Evolutionary conservation across 768 basidiomycete species (phyloP).

Genomic region (Lactifluus piperatus): DNA sequence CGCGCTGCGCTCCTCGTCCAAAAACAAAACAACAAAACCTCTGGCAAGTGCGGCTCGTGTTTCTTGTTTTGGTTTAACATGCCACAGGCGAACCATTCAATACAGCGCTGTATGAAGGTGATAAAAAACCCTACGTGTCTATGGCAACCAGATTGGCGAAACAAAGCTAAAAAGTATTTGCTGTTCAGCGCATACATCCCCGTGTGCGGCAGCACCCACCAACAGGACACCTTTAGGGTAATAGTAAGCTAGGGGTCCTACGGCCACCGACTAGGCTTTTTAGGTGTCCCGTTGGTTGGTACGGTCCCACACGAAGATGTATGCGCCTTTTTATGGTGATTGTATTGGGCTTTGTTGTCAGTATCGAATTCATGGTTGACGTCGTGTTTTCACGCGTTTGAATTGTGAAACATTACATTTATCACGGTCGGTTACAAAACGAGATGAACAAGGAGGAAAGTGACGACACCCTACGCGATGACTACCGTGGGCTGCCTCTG

Average conservation of each 20-base stretch:
- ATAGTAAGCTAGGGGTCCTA: no score
- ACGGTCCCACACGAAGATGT: neutral
- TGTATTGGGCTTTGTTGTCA: neutral
- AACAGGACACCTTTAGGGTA: no score
- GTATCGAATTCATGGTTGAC: neutral
- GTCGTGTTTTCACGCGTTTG: neutral
- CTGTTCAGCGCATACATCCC: neutral
- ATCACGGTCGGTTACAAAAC: neutral
- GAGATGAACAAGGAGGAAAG: neutral
- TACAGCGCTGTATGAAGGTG: no score
- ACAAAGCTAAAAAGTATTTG: neutral
- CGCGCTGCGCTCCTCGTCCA: neutral
- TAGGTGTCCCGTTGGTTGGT: neutral
- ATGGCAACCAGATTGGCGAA: neutral
- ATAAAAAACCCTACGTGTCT: neutral
- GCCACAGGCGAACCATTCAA: neutral
- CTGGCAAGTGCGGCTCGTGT: neutral
- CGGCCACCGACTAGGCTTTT: neutral
- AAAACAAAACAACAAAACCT: no score
- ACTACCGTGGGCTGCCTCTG: neutral
- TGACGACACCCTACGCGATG: neutral
- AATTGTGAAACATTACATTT: neutral
- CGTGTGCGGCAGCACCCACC: neutral
- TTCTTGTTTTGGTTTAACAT: no score
- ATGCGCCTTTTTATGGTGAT: neutral